Percentiles rank a stretch among this genome's conserved stretches.
Conservation (phyloP, 345 rosid genomes). For the Pugionium cornutum region DNA sequence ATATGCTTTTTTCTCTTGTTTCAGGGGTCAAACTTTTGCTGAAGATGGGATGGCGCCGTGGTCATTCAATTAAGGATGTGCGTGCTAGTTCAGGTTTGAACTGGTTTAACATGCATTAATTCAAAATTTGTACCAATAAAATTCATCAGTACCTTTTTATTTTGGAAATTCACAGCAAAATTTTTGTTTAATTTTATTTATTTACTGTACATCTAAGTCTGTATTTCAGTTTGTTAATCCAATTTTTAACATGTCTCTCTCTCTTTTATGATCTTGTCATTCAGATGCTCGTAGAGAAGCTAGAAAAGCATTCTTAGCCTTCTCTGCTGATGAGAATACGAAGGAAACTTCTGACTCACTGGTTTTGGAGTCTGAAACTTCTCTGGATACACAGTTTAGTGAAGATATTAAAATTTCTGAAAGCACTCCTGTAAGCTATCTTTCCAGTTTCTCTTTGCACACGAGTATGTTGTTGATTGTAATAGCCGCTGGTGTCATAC, state of each 20-base stretch:
- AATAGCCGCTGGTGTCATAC: constrained; percentile 1
- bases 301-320: constrained; percentile 91
- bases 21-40: constrained; percentile 81
- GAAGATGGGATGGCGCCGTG: constrained; percentile 97
- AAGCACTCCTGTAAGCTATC: constrained; percentile 71
- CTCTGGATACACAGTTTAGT: constrained; percentile 40
- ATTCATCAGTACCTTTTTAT: neutral
- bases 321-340: constrained; percentile 62
- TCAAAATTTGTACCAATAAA: constrained; percentile 9
- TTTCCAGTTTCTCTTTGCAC: constrained; percentile 33
- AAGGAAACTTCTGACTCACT: constrained; percentile 40
- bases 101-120: constrained; percentile 21
- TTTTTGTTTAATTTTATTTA: neutral
- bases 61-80: constrained; percentile 78
- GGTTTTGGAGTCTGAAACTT: constrained; percentile 47
- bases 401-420: constrained; percentile 53
- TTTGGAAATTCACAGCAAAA: constrained; percentile 13
- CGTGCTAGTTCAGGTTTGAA: constrained; percentile 50
- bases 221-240: constrained; percentile 12
- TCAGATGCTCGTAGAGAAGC: constrained; percentile 96
- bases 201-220: neutral
- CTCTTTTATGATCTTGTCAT: constrained; percentile 21
- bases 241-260: constrained; percentile 16
- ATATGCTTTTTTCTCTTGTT: constrained; percentile 28
- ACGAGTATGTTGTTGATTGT: constrained; percentile 8